Evolutionary conservation across 2,329 filamentous ascomycete genomes (phyloP).

Genomic region (Tolypocladium cylindrosporum): DNA sequence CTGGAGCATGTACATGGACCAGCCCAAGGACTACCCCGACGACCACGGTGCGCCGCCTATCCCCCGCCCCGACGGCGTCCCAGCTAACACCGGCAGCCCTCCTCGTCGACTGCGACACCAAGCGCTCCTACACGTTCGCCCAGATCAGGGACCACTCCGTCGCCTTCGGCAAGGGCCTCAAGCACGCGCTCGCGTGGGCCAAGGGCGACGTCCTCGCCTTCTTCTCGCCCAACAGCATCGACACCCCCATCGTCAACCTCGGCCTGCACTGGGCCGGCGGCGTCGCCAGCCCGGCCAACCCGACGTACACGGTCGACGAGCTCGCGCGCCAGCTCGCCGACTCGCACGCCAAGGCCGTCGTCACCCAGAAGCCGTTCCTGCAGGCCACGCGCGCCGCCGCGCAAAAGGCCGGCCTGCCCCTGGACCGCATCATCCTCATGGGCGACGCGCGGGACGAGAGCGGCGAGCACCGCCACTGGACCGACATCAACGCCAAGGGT

Average conservation of each 20-base stretch:
- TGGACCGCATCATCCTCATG: conserved; percentile 65
- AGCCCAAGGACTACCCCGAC: conserved; percentile 57
- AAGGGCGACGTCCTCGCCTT: conserved; percentile 76
- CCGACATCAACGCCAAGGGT: conserved; percentile 53
- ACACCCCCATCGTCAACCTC: conserved; percentile 68
- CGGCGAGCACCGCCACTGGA: conserved; percentile 57
- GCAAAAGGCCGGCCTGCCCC: conserved; percentile 55
- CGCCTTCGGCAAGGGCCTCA: conserved; percentile 73
- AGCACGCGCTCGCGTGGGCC: conserved; percentile 64
- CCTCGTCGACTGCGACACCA: conserved; percentile 65
- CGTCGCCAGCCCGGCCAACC: conserved; percentile 76
- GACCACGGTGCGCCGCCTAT: conserved; percentile 50
- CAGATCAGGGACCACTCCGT: conserved; percentile 55
- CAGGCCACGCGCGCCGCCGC: conserved; percentile 58
- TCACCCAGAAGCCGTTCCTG: conserved; percentile 62
- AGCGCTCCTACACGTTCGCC: conserved; percentile 57
- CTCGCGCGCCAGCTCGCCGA: conserved; percentile 77
- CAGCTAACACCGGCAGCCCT: conserved; percentile 46
- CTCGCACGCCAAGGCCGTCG: conserved; percentile 61
- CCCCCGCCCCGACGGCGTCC: not conserved
- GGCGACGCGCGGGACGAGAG: conserved; percentile 56
- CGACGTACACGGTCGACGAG: conserved; percentile 75
- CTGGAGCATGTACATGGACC: conserved; percentile 70
- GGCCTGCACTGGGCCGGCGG: conserved; percentile 79
- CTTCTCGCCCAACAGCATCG: conserved; percentile 79